Conservation (phyloP, 176 grass and related monocot genomes). For the Aegilops longissima region DNA sequence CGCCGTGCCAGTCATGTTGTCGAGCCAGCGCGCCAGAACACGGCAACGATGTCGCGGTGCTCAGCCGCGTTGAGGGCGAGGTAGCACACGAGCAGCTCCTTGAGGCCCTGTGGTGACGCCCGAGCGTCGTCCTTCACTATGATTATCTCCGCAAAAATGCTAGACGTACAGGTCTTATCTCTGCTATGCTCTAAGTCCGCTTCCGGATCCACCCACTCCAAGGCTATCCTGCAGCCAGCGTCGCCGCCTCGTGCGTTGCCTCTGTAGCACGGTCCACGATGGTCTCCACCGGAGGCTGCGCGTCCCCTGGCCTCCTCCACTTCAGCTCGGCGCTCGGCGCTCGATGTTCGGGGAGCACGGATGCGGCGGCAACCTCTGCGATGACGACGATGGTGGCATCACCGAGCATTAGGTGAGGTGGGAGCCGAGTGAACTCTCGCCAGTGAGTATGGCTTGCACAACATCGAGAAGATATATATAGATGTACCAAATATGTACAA, state of each 20-base stretch:
- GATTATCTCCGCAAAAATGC: slow-evolving; percentile 51
- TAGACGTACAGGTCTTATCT: slow-evolving; percentile 37
- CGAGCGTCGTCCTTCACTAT: slow-evolving; percentile 42
- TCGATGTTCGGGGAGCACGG: no score
- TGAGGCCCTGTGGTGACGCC: slow-evolving; percentile 30
- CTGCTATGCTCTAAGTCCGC: slow-evolving; percentile 73
- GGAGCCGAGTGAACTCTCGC: no score
- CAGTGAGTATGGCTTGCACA: no score
- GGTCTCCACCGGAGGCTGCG: background rate
- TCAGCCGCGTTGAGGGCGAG: slow-evolving; percentile 66
- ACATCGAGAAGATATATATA: no score
- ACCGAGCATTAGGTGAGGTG: no score
- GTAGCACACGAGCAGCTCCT: slow-evolving; percentile 65
- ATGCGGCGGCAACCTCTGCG: no score
- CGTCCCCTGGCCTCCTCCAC: background rate
- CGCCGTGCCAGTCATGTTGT: background rate
- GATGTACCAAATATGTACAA: no score
- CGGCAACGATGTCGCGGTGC: slow-evolving; percentile 62
- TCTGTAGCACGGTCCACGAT: background rate
- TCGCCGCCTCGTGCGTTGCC: background rate
- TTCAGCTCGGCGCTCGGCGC: background rate
- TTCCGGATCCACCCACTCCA: slow-evolving; percentile 53
- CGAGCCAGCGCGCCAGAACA: slow-evolving; percentile 63
- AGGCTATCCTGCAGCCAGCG: slow-evolving; percentile 45
- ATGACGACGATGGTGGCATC: no score